phyloP scores from a whole-genome alignment of 2,329 filamentous ascomycete genomes.

The Didymella sp. region DNA sequence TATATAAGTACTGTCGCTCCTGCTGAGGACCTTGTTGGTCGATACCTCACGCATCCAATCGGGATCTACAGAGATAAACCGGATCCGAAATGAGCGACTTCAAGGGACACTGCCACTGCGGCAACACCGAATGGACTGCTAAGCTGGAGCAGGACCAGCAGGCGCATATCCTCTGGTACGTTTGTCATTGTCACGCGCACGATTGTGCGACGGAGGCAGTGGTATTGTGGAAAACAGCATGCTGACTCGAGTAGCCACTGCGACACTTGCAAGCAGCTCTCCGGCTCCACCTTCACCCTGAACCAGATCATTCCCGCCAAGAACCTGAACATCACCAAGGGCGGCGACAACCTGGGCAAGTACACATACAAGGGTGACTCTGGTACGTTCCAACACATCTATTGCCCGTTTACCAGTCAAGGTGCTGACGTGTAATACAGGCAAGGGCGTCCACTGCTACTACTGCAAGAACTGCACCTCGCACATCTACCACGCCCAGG shows the following conservation, averaged over 20 bases:
- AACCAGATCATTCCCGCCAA: constrained; percentile 62
- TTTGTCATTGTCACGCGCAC: constrained; percentile 14
- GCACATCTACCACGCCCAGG: constrained; percentile 64
- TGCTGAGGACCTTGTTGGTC: constrained; percentile 15
- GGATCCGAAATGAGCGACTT: constrained; percentile 43
- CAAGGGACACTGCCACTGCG: constrained; percentile 63
- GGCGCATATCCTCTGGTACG: constrained; percentile 57
- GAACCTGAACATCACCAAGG: constrained; percentile 61
- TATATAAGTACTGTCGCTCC: constrained; percentile 18
- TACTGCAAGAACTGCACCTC: constrained; percentile 64
- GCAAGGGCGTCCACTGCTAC: constrained; percentile 64
- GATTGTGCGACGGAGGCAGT: background rate
- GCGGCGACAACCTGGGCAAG: constrained; percentile 53
- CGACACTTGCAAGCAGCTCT: constrained; percentile 63
- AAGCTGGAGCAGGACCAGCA: constrained; percentile 56
- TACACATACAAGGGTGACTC: constrained; percentile 66
- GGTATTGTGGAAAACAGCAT: background rate
- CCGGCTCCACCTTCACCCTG: constrained; percentile 59
- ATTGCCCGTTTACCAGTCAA: too few relatives aligned
- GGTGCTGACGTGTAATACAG: too few relatives aligned
- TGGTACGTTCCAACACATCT: constrained; percentile 48
- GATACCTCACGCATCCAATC: background rate
- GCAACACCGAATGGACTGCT: constrained; percentile 60
- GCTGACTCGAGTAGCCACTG: constrained; percentile 56
- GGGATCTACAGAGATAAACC: background rate